Evolutionary conservation across 768 basidiomycete genomes (phyloP), one percentile per base, ranked within the genome.

Genomic region (Lentinula boryana): DNA sequence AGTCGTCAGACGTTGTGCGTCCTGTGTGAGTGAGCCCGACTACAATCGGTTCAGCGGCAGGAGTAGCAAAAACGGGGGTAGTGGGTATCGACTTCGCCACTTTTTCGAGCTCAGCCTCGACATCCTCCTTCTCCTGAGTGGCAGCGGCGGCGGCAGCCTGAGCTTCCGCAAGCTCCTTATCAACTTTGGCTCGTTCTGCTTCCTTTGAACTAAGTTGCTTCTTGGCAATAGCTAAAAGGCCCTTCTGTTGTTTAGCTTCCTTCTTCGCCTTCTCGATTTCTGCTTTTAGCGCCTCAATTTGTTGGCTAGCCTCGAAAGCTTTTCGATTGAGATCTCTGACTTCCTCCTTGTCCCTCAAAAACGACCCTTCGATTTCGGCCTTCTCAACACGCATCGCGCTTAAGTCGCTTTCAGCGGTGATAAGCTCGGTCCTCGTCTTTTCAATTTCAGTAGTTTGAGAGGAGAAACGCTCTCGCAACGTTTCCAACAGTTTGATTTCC

Each of bases 161-260:
- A 6, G 85, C 85, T 52, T 89, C 89, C 64, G 84, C 83, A 8
- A 91, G 74, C 65, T 95, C 93, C 68, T 84, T 84, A 66, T 88
- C 83, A 9, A 77, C 78, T 70, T 84, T 90, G 13, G 80, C 83
- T 60, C 82, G 84, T 67, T 92, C 91, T 0, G 81, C 77, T 71
- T 98, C 96, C 63, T 92, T 89, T 4, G 89, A 84, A 27, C 82
- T 83, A 31, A 98, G 77, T 75, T 98, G 97, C 72, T 99, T 98
- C 77, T 88, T 89, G 5, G 93, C 91, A 70, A 98, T 96, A 4
- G 95, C 95, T 23, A 96, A 80, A 64, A 96, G 79, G 9, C 97
- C 97, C 71, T 93, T 98, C 76, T 98, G 95, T 69, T 97, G 93
- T 71, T 96, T 89, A 1, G 91, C 93, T 56, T 98, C 95, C 74